Evolutionary conservation across 2,329 filamentous ascomycete genomes (phyloP), one percentile per base, ranked within the genome.

Genomic region (Arthroderma uncinatum): DNA sequence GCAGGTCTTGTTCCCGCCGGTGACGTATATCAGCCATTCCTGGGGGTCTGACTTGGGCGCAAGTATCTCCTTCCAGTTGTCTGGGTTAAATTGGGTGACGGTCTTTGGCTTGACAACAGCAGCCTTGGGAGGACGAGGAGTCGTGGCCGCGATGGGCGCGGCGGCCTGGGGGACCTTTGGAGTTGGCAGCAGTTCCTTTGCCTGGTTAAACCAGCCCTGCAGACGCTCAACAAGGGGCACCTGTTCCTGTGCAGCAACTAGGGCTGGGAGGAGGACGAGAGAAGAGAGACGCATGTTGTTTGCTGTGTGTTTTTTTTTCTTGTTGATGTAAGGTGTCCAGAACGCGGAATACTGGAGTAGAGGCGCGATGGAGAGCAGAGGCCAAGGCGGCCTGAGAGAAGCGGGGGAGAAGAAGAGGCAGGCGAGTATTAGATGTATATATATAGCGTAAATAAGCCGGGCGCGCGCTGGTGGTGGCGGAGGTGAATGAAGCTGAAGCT

Each of bases 231-330:
- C 66, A 56, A 78, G 72, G 34, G 81, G 80, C 40, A 79, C 69
- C 67, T 84, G 82, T 64, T 81, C 75, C 68, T 83, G 76, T 53
- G 80, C 80, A 61, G 77, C 75, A 60, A 79, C 77, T 47, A 94
- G 77, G 82, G 85, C 54, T 89, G 90, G 64, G 83, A 86, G 73
- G 79, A 95, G 74, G 86, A 97, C 65, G 55, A 67, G 58, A 65
- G 73, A 60, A 28, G 62, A 58, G 30, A 63, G 48, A 59, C 60
- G 62, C 62, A 63, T 63, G 57, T 40, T 58, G 53, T 14, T 44
- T 52, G 33, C 14, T 48, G 14, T 48, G 21, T 8, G n/a, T 48
- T 9, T 39, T 39, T 48, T 5, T 48, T 4, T 30, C 2, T 12
- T 25, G 12, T 48, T 14, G 44, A 48, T 28, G 21, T 48, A 48